Evolutionary conservation across 139 green algal species (phyloP).

Genomic region (Coccomyxa sp.): DNA sequence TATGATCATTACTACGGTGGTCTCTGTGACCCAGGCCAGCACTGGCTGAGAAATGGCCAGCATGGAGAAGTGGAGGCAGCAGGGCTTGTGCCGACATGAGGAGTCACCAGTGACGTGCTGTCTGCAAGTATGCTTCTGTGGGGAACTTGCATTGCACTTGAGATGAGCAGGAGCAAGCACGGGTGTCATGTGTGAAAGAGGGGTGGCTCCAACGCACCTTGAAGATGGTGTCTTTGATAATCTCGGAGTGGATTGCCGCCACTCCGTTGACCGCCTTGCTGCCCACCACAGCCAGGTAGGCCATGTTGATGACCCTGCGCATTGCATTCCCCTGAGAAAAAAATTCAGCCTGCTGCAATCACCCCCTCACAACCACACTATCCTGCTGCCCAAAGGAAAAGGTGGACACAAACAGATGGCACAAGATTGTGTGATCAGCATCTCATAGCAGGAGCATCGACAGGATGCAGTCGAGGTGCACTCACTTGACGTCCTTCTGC

Average conservation of each 20-base stretch:
- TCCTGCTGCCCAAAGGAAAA: background rate
- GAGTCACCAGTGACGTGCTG: background rate
- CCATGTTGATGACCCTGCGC: conserved; percentile 88
- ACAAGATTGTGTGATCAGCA: background rate
- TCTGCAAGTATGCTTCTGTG: background rate
- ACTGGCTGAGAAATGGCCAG: background rate
- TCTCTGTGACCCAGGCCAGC: background rate
- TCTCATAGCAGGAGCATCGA: background rate
- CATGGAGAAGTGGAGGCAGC: background rate
- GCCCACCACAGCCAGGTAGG: conserved; percentile 89
- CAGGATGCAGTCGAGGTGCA: background rate
- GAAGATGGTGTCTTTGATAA: conserved; percentile 92
- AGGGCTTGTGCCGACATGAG: background rate
- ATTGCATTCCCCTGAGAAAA: background rate
- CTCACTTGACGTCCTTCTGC: conserved; percentile 80
- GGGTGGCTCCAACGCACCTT: conserved; percentile 20
- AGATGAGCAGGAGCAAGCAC: background rate
- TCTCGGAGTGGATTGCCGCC: conserved; percentile 90
- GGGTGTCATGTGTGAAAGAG: too few relatives aligned
- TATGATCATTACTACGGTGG: background rate
- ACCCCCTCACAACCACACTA: background rate
- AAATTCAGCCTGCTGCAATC: conserved; percentile 35
- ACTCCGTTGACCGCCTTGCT: conserved; percentile 91
- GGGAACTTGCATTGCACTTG: background rate
- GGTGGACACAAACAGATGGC: background rate